Base-by-base conservation (phyloP, 2,329 filamentous ascomycete genomes). In the Pseudopyrenochaeta lycopersici region DNA sequence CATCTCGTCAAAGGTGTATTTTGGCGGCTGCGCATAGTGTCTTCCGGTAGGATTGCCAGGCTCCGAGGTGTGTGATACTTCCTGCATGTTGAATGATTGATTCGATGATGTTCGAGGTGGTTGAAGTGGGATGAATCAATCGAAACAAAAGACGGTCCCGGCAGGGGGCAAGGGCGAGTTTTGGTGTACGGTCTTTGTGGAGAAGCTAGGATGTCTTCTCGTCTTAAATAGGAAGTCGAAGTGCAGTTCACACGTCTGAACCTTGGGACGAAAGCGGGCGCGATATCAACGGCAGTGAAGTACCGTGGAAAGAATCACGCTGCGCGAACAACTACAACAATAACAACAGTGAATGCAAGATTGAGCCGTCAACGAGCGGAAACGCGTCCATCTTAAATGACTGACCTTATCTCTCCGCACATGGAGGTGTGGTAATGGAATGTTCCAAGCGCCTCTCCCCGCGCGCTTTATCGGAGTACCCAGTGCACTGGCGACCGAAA, bases 1-100 rank as follows among this genome's bases (percentile, higher is more conserved):
- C 33, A 65, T 47, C 29, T 65, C 64, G 23, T 72, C 69, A 12
- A 57, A 53, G 39, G 43, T 49, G 45, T 70, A 70, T 17, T 47
- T 55, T 14, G 67, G 66, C 29, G 65, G 63, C 3, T 58, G 36
- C 12, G 55, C 51, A 44, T 60, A 60, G 11, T 51, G 48, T 21
- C 27, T 27, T 21, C 40, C 23, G 2, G 31, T 39, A 35, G 46
- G 38, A 31, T 46, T 55, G 51, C 20, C 48, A 21, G 52, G 43
- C 9, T 52, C 49, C 20, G 52, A 18, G 23, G 49, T 38, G 46
- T 58, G 57, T 17, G 52, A 36, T 45, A 57, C 60, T 52, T 67
- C 60, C 51, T 66, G 65, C 63, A 66, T 68, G 38, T 42, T 64
- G 50, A 29, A 46, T 36, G 32, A 46, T n/a, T 30, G 39, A 18